phyloP scores from a whole-genome alignment of 441 rosid genomes.

The Gossypium gossypioides region DNA sequence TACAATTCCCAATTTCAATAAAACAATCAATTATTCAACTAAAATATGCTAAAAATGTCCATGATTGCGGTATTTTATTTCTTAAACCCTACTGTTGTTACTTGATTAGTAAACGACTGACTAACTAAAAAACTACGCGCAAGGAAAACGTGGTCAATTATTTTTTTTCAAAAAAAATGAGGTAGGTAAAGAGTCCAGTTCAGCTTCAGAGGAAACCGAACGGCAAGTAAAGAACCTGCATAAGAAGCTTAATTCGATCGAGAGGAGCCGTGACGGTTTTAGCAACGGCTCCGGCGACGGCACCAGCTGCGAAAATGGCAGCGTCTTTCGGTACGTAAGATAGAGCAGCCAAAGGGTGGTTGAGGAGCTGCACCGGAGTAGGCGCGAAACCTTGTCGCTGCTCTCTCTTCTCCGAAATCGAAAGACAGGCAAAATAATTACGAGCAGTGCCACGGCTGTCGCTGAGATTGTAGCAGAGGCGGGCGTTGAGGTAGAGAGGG shows the following conservation, averaged over 20 bases:
- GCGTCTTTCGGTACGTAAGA: slow-evolving; percentile 63
- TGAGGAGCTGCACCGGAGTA: slow-evolving; percentile 53
- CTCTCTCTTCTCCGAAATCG: slow-evolving; percentile 46
- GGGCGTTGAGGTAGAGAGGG: slow-evolving; percentile 7
- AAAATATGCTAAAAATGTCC: background rate
- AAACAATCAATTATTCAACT: background rate
- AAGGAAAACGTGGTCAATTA: background rate
- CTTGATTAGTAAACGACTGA: background rate
- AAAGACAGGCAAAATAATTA: slow-evolving; percentile 53
- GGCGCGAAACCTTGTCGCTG: slow-evolving; percentile 40
- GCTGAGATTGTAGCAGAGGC: background rate
- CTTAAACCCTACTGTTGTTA: background rate
- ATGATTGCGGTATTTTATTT: background rate
- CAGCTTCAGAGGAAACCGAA: slow-evolving; percentile 8
- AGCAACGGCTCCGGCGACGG: slow-evolving; percentile 93
- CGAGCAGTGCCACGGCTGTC: slow-evolving; percentile 12
- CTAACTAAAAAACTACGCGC: background rate
- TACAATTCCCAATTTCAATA: background rate
- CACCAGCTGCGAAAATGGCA: slow-evolving; percentile 76
- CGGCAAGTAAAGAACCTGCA: slow-evolving; percentile 53
- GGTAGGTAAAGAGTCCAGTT: background rate
- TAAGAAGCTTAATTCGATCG: slow-evolving; percentile 89
- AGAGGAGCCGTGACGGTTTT: slow-evolving; percentile 94
- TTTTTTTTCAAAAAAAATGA: background rate
- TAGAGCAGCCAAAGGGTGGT: slow-evolving; percentile 60